Percentiles rank a stretch among this genome's conserved stretches.
These are phyloP conservation scores for Wickerhamomyces silvicola DNA, from an alignment of 805 yeast genomes.

Conservation along the genomic window DNA sequence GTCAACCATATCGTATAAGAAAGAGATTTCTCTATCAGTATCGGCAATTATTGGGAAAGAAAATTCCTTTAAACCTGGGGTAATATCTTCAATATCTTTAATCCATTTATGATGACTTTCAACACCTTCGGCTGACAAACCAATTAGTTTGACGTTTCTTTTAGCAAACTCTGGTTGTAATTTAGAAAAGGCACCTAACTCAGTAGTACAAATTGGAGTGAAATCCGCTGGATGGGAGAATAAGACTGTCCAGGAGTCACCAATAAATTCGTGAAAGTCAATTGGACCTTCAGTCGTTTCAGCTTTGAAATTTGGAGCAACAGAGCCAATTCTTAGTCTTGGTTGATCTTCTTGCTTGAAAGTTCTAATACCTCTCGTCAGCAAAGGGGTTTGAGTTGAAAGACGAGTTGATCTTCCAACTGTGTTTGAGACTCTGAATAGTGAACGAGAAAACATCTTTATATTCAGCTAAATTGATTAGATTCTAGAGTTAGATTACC, in stretches of 20 bases:
- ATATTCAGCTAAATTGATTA: background rate
- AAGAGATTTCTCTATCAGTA: constrained; percentile 76
- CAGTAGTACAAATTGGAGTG: constrained; percentile 96
- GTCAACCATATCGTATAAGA: constrained; percentile 81
- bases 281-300: constrained; percentile 77
- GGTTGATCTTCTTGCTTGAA: constrained; percentile 50
- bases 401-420: constrained; percentile 12
- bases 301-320: constrained; percentile 85
- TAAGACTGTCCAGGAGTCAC: constrained; percentile 80
- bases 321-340: constrained; percentile 70
- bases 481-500: too few species aligned
- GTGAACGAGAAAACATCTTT: constrained; percentile 24
- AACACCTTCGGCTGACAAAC: constrained; percentile 80
- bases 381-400: constrained; percentile 16
- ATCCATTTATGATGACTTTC: constrained; percentile 82
- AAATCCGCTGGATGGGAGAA: constrained; percentile 96
- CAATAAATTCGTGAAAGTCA: constrained; percentile 82
- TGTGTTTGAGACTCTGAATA: constrained; percentile 21
- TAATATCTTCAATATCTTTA: constrained; percentile 82
- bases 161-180: constrained; percentile 83
- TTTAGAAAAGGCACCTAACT: constrained; percentile 87
- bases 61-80: constrained; percentile 61
- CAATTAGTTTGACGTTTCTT: constrained; percentile 83
- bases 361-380: constrained; percentile 34
- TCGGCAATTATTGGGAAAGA: constrained; percentile 91